Conservation (phyloP, 768 basidiomycete genomes). For the Amyloporia xantha region DNA sequence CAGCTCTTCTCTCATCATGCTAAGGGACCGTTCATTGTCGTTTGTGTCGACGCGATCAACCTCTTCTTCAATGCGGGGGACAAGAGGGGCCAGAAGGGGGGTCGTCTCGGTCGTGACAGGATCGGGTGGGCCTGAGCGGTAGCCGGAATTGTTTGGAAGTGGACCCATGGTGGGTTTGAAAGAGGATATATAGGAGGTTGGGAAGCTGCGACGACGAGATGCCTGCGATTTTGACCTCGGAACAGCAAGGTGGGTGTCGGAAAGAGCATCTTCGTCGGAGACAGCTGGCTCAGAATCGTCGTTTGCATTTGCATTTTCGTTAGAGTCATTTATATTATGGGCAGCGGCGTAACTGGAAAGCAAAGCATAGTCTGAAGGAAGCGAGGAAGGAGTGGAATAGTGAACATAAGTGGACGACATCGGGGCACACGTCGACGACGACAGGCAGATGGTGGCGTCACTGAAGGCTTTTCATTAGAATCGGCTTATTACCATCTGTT, state of each 20-base stretch:
- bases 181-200: constrained; percentile 32
- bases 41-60: constrained; percentile 31
- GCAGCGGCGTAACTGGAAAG: constrained; percentile 43
- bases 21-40: constrained; percentile 21
- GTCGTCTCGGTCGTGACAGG: constrained; percentile 39
- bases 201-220: constrained; percentile 24
- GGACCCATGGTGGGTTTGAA: constrained; percentile 30
- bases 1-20: constrained; percentile 52
- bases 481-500: too few relatives aligned
- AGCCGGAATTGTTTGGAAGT: constrained; percentile 18
- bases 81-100: constrained; percentile 48
- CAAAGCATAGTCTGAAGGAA: constrained; percentile 62
- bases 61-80: constrained; percentile 52
- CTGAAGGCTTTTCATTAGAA: too few relatives aligned
- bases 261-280: constrained; percentile 8
- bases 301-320: constrained; percentile 14
- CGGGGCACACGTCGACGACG: not conserved
- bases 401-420: constrained; percentile 43
- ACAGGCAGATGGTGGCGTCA: not conserved
- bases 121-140: constrained; percentile 20
- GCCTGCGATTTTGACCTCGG: constrained; percentile 1
- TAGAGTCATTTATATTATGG: constrained; percentile 12
- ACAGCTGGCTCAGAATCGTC: constrained; percentile 5
- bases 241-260: constrained; percentile 8
- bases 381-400: constrained; percentile 42